phyloP scores from a whole-genome alignment of 2,329 filamentous ascomycete species.

The Cercospora zeae-maydis region DNA sequence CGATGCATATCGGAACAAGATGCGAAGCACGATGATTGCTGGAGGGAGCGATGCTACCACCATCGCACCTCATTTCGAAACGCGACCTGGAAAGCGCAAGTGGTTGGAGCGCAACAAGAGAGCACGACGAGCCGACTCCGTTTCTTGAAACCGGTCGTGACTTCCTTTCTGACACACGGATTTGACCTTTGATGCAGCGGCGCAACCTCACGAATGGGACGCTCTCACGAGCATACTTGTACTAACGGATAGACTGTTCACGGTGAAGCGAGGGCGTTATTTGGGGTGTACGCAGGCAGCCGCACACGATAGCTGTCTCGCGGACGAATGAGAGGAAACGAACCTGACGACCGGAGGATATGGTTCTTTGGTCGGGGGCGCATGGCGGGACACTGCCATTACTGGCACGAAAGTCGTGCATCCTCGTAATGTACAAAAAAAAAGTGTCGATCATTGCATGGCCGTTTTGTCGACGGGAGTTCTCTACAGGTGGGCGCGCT shows the following conservation, averaged over 20 bases:
- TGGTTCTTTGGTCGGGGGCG: neutral
- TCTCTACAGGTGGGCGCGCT: neutral
- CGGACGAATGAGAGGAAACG: neutral
- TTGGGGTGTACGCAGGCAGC: neutral
- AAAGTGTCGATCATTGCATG: neutral
- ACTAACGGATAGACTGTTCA: neutral
- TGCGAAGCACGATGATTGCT: slow-evolving; percentile 73
- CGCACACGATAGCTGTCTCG: neutral
- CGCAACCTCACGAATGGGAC: neutral
- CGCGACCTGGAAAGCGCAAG: slow-evolving; percentile 74
- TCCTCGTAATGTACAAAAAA: slow-evolving; percentile 2
- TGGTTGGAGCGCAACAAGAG: slow-evolving; percentile 49
- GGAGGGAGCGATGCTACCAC: slow-evolving; percentile 70
- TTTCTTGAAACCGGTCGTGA: slow-evolving; percentile 5
- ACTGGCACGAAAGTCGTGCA: neutral
- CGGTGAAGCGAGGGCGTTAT: slow-evolving; percentile 4
- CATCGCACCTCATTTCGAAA: slow-evolving; percentile 83
- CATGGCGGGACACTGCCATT: neutral
- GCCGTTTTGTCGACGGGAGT: neutral
- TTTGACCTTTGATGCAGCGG: neutral
- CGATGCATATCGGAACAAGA: slow-evolving; percentile 92
- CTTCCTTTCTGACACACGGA: neutral
- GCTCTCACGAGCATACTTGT: neutral
- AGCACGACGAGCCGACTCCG: slow-evolving; percentile 21
- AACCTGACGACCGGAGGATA: neutral